These are phyloP conservation scores for Andrographis paniculata DNA, from an alignment of 305 asterid genomes.

Conservation along the genomic window DNA sequence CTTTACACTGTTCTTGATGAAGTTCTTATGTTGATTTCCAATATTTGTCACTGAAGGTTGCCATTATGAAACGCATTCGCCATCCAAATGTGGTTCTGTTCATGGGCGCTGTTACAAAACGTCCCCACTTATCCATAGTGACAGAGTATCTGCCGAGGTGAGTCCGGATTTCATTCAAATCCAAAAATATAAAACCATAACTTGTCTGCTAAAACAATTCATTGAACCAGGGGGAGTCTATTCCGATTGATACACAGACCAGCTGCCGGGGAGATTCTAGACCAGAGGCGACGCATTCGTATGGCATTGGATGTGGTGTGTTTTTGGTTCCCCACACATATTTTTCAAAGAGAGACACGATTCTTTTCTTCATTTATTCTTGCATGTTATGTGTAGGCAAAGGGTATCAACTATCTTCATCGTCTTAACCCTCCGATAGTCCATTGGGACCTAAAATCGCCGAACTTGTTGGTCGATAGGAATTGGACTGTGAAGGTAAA, in stretches of 20 bases:
- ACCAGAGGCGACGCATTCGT: constrained; percentile 69
- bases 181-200: constrained; percentile 12
- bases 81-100: constrained; percentile 96
- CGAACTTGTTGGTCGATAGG: constrained; percentile 84
- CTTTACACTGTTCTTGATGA: no score
- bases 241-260: constrained; percentile 86
- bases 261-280: constrained; percentile 64
- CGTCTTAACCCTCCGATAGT: constrained; percentile 79
- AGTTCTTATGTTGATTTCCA: constrained; percentile 5
- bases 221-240: constrained; percentile 76
- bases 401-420: constrained; percentile 92
- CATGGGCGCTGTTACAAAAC: constrained; percentile 96
- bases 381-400: constrained; percentile 47
- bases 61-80: constrained; percentile 93
- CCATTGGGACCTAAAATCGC: constrained; percentile 94
- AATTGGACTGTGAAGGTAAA: constrained; percentile 88
- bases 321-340: constrained; percentile 15
- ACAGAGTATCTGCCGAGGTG: constrained; percentile 94
- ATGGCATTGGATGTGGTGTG: constrained; percentile 95
- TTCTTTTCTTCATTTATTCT: constrained; percentile 12
- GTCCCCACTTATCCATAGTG: constrained; percentile 88
- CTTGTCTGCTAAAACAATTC: constrained; percentile 10
- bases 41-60: constrained; percentile 45
- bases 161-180: constrained; percentile 3
- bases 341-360: background rate